Evolutionary conservation across 1,284 basidiomycete species (phyloP), one percentile per base, ranked within the genome.

Genomic region (Anthracocystis walkeri): DNA sequence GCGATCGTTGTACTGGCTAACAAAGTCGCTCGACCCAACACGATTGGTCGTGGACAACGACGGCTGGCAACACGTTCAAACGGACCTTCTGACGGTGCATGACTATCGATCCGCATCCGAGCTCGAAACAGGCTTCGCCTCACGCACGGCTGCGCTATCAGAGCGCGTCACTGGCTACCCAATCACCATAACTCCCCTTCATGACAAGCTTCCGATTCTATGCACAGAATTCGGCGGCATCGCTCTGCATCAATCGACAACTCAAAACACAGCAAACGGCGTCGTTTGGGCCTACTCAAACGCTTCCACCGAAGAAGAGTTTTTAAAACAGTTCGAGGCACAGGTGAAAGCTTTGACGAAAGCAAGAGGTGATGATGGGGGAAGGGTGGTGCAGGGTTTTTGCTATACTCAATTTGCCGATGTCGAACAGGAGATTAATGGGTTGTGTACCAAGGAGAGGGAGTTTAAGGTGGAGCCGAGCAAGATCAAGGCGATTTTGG

Each of bases 351-450:
- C 60, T 1, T 46, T 69, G 21, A 53, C 60, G 23, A 56, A 49
- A 12, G 31, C 40, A 3, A 41, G 29, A 27, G 16, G 25, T 8
- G 58, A 20, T 0, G 58, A 49, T n/a, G 41, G 42, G 3, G 46
- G 44, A 16, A 59, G 71, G 40, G 41, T 77, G 18, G 73, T 73
- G 16, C 73, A 78, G 33, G 76, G 78, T 4, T 80, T 73, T 38
- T 78, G 77, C 54, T 80, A 70, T 42, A 78, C 74, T 8, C 78
- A 80, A 35, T 64, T 73, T 12, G 60, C 74, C 7, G 74, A 78
- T 38, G 57, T 67, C 23, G 74, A 80, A 50, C 63, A 69, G 42
- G 72, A 79, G 38, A 63, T 68, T 16, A 78, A 78, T 45, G 78
- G 74, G 6, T 50, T 80, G 7, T 53, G 77, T 45, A 75, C 77